A percentile compares a stretch with the other conserved stretches of the same genome.
Conservation (phyloP, 2,329 filamentous ascomycete species). For the Taxawa tesnikishii region DNA sequence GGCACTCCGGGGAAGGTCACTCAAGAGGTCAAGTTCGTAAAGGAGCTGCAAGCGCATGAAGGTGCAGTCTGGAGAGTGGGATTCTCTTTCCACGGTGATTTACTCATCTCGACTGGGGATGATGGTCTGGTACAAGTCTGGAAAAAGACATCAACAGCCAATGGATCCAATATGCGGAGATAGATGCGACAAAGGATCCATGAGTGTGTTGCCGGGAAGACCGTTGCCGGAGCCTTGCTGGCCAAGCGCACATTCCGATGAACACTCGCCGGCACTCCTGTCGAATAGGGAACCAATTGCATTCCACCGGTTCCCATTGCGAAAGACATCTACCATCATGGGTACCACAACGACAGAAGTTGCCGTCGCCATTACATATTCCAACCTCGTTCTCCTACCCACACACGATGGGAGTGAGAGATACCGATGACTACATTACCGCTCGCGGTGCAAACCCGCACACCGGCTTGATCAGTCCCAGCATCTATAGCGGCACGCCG, state of each 20-base stretch:
- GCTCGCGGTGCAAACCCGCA: conserved; percentile 20
- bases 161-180: conserved; percentile 37
- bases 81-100: conserved; percentile 51
- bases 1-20: conserved; percentile 50
- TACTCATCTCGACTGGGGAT: conserved; percentile 64
- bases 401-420: conserved; percentile 17
- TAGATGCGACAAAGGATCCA: conserved; percentile 21
- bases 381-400: too few species aligned
- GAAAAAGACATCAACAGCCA: conserved; percentile 35
- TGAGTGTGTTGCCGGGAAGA: too few species aligned
- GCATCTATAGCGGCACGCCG: conserved; percentile 11
- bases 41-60: conserved; percentile 53
- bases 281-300: too few species aligned
- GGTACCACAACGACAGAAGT: too few species aligned
- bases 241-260: too few species aligned
- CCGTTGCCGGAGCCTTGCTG: too few species aligned
- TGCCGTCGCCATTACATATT: too few species aligned
- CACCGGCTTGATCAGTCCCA: conserved; percentile 21
- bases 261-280: too few species aligned
- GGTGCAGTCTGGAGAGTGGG: conserved; percentile 65
- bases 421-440: conserved; percentile 23
- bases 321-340: too few species aligned
- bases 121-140: conserved; percentile 48
- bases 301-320: too few species aligned
- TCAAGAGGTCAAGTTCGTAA: conserved; percentile 52